These are phyloP conservation scores for Sporisorium exsertum DNA, from an alignment of 1,284 basidiomycete species.

Conservation along the genomic window DNA sequence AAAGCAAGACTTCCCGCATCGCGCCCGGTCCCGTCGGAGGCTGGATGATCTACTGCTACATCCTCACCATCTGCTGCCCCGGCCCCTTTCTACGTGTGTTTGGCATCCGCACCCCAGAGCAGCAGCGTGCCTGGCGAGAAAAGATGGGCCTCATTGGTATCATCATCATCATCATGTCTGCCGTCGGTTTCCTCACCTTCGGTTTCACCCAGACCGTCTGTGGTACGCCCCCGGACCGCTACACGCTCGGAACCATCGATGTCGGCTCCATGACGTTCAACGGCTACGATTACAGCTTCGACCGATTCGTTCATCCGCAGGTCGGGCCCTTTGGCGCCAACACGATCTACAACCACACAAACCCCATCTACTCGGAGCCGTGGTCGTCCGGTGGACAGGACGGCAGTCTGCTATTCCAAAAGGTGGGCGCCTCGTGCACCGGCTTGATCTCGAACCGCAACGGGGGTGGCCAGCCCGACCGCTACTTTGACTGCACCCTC, in stretches of 20 bases:
- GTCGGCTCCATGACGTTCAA: conserved; percentile 89
- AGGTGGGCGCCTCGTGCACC: conserved; percentile 83
- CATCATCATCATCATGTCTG: conserved; percentile 84
- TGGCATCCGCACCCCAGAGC: conserved; percentile 91
- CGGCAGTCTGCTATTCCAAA: conserved; percentile 93
- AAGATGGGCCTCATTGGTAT: conserved; percentile 93
- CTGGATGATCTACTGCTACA: conserved; percentile 96
- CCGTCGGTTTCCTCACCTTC: conserved; percentile 97
- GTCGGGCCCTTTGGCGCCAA: conserved; percentile 63
- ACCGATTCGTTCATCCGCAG: conserved; percentile 74
- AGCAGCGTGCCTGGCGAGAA: conserved; percentile 96
- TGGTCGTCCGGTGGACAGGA: conserved; percentile 87
- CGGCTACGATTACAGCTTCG: conserved; percentile 91
- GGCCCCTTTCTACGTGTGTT: conserved; percentile 71
- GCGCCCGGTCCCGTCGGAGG: conserved; percentile 82
- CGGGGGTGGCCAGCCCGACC: conserved; percentile 71
- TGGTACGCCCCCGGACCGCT: conserved; percentile 83
- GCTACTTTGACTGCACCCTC: conserved; percentile 97
- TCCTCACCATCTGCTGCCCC: conserved; percentile 87
- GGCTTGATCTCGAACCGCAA: conserved; percentile 76
- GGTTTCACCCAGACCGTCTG: conserved; percentile 97
- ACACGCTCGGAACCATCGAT: conserved; percentile 81
- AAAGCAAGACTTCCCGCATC: conserved; percentile 54
- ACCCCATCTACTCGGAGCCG: conserved; percentile 82
- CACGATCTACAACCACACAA: conserved; percentile 80